Conservation (phyloP, 169 alveolate species). For the Plasmodium cynomolgi region DNA sequence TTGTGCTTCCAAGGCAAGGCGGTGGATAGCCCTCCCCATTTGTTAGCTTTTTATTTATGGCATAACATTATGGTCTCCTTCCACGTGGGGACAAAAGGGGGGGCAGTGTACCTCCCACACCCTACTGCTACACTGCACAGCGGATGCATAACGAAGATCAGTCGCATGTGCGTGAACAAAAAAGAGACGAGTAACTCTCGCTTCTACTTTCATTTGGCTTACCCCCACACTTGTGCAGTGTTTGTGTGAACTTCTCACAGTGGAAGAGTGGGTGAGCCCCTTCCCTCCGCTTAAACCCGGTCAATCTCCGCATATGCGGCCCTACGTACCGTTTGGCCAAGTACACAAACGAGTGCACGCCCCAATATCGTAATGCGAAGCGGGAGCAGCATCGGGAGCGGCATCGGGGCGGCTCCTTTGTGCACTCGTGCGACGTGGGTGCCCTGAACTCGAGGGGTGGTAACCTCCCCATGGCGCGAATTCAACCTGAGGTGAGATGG, state of each 20-base stretch:
- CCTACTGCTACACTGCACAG: neutral
- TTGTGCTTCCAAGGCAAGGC: neutral
- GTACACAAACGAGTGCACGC: neutral
- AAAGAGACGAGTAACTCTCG: neutral
- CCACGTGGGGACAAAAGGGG: neutral
- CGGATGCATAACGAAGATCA: neutral
- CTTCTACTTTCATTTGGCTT: neutral
- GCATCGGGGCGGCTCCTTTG: too few species aligned
- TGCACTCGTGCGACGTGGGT: neutral
- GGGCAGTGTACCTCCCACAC: neutral
- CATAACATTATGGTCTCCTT: neutral
- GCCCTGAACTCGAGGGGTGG: too few species aligned
- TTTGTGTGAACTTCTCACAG: neutral
- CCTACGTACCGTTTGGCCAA: neutral
- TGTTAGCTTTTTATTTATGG: neutral
- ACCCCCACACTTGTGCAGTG: neutral
- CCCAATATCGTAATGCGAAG: neutral
- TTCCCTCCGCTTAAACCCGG: too few species aligned
- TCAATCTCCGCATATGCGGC: neutral
- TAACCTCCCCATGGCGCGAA: neutral
- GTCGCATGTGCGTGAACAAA: neutral
- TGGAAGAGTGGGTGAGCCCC: neutral
- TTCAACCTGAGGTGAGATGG: neutral
- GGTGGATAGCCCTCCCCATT: neutral
- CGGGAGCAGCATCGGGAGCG: too few species aligned